Percentiles rank a stretch among this genome's conserved stretches.
These are phyloP conservation scores for Uncinocarpus reesii DNA, from an alignment of 2,329 filamentous ascomycete species.

Conservation along the genomic window DNA sequence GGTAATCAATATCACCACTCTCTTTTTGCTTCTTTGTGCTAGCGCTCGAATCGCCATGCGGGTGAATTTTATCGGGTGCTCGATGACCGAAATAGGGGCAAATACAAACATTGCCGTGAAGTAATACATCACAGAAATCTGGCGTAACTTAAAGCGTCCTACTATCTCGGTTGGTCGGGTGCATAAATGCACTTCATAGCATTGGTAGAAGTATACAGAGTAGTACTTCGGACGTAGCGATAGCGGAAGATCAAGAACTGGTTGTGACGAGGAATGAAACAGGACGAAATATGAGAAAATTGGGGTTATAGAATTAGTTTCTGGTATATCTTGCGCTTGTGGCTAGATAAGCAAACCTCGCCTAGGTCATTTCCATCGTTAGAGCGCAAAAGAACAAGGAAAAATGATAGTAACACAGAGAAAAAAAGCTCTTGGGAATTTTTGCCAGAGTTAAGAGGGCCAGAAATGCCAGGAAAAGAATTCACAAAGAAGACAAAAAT, in stretches of 20 bases:
- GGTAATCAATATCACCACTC: conserved; percentile 28
- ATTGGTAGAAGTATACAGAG: no score
- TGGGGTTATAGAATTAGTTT: conserved; percentile 1
- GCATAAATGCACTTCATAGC: no score
- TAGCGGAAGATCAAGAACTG: no score
- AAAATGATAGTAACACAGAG: conserved; percentile 4
- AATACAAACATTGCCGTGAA: conserved; percentile 24
- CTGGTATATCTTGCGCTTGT: conserved; percentile 12
- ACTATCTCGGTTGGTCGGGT: no score
- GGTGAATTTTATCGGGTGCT: conserved; percentile 32
- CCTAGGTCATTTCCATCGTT: conserved; percentile 7
- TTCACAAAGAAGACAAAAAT: conserved; percentile 4
- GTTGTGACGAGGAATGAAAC: not conserved
- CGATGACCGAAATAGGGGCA: conserved; percentile 28
- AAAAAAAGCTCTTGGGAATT: not conserved
- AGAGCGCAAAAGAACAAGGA: conserved; percentile 1
- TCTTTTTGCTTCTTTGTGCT: conserved; percentile 25
- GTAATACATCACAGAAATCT: conserved; percentile 30
- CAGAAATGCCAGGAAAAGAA: not conserved
- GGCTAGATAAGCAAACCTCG: not conserved
- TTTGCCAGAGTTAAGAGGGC: not conserved
- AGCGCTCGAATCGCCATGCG: conserved; percentile 27
- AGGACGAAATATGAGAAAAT: not conserved
- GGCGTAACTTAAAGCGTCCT: no score
- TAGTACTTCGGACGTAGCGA: no score